Conservation (phyloP, 2,329 filamentous ascomycete genomes). For the Hypoxylon sp. region DNA sequence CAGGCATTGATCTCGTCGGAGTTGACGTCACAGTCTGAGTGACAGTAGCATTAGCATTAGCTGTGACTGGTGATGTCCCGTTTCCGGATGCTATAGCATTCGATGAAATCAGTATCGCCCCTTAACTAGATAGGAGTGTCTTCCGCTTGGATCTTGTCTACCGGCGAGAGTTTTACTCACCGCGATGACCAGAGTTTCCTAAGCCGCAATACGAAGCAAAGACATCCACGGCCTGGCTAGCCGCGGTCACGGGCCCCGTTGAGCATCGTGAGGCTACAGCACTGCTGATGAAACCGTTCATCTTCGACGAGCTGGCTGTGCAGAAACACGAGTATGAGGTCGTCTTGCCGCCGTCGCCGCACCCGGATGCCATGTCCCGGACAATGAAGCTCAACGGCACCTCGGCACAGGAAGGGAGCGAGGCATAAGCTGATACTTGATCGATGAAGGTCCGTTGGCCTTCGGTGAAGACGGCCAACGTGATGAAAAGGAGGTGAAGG, state of each 20-base stretch:
- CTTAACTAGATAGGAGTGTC: background rate
- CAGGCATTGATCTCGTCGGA: slow-evolving; percentile 4
- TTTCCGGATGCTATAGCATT: slow-evolving; percentile 5
- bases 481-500: background rate
- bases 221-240: slow-evolving; percentile 9
- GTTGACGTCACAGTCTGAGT: slow-evolving; percentile 18
- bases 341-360: slow-evolving; percentile 8
- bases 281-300: slow-evolving; percentile 8
- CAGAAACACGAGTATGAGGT: slow-evolving; percentile 24
- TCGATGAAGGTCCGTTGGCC: slow-evolving; percentile 6
- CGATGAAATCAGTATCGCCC: background rate
- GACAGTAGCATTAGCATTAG: slow-evolving; percentile 13
- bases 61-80: background rate
- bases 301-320: slow-evolving; percentile 15
- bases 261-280: slow-evolving; percentile 10
- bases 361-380: slow-evolving; percentile 18
- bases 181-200: background rate
- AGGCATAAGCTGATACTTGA: slow-evolving; percentile 3
- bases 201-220: slow-evolving; percentile 19
- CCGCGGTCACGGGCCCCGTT: slow-evolving; percentile 1
- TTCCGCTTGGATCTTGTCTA: background rate
- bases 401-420: slow-evolving; percentile 8
- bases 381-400: slow-evolving; percentile 22
- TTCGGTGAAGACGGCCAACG: background rate
- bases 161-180: background rate